Conservation (phyloP, 768 basidiomycete genomes). For the Boletus tomentosulus region DNA sequence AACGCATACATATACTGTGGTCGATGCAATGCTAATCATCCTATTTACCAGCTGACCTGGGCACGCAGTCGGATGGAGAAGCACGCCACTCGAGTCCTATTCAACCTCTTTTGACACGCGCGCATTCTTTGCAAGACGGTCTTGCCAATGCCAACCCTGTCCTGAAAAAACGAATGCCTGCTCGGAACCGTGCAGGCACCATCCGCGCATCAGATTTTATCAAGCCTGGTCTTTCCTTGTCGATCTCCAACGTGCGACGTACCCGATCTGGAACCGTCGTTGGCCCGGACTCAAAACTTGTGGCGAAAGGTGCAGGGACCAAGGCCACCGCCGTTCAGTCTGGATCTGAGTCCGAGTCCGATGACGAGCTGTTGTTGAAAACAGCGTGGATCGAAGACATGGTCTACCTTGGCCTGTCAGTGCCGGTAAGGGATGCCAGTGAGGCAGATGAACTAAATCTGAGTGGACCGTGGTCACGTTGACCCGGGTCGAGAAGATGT, state of each 20-base stretch:
- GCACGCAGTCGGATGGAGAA: constrained; percentile 10
- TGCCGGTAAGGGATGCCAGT: neutral
- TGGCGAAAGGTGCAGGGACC: neutral
- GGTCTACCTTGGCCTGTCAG: constrained; percentile 18
- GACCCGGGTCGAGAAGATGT: constrained; percentile 7
- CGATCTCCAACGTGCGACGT: constrained; percentile 29
- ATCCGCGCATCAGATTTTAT: constrained; percentile 47
- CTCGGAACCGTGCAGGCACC: constrained; percentile 45
- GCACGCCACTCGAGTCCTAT: neutral
- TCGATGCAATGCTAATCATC: neutral
- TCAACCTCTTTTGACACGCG: constrained; percentile 7
- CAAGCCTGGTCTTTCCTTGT: constrained; percentile 9
- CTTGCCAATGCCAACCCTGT: neutral
- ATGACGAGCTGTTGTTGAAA: constrained; percentile 24
- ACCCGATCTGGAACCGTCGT: constrained; percentile 50
- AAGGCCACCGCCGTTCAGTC: constrained; percentile 1
- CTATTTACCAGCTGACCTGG: constrained; percentile 11
- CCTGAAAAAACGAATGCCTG: constrained; percentile 8
- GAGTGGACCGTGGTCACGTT: constrained; percentile 7
- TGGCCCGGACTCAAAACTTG: constrained; percentile 27
- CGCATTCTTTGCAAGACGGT: constrained; percentile 22
- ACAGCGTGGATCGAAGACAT: constrained; percentile 19
- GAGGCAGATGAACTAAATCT: constrained; percentile 31
- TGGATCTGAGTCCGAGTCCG: constrained; percentile 16
- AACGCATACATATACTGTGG: neutral